Evolutionary conservation across 345 rosid species (phyloP).

Genomic region (Melaleuca quinquenervia): DNA sequence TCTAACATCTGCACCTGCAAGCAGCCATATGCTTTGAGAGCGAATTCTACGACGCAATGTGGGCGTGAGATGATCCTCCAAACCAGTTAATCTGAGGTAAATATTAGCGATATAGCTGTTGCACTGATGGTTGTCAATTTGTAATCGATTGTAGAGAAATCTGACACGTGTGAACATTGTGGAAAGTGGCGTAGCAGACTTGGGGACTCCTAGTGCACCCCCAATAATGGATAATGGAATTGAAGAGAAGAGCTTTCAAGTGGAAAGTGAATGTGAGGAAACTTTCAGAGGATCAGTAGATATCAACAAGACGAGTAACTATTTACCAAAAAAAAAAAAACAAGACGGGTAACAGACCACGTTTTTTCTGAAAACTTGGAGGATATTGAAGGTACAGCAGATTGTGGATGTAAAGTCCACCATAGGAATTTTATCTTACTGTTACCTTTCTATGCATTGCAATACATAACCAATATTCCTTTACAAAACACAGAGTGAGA

Average conservation of each 20-base stretch:
- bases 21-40: too few relatives aligned
- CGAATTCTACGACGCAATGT: slow-evolving; percentile 36
- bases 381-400: slow-evolving; percentile 15
- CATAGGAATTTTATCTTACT: background rate
- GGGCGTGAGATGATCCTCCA: slow-evolving; percentile 8
- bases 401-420: background rate
- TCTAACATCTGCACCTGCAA: slow-evolving; percentile 24
- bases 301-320: too few relatives aligned
- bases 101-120: background rate
- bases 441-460: background rate
- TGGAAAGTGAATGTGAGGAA: slow-evolving; percentile 13
- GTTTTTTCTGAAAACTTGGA: slow-evolving; percentile 16
- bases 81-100: background rate
- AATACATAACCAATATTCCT: background rate
- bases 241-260: slow-evolving; percentile 23
- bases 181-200: background rate
- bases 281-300: slow-evolving; percentile 5
- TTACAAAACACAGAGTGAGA: slow-evolving; percentile 25
- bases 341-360: slow-evolving; percentile 12
- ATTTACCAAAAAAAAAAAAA: too few relatives aligned
- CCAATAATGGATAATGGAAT: slow-evolving; percentile 50
- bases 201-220: slow-evolving; percentile 94
- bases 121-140: background rate
- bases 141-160: background rate
- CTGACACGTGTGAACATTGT: background rate